Evolutionary conservation across 1,139 yeast genomes (phyloP).

Genomic region (Blastobotrys elegans): DNA sequence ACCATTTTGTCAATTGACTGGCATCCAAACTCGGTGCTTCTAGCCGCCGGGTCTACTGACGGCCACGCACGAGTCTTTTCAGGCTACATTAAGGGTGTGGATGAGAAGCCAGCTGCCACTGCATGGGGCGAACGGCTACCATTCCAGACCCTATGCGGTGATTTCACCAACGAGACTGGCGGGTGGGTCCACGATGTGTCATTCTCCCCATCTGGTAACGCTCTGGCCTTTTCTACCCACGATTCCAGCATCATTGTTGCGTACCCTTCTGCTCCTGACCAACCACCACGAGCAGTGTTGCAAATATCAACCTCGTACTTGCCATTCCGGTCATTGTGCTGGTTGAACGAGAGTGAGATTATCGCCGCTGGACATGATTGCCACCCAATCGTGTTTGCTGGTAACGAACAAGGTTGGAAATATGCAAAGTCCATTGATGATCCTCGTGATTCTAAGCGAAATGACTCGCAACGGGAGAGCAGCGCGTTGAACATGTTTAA

Average conservation of each 20-base stretch:
- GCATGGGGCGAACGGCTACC: constrained; percentile 96
- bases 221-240: constrained; percentile 73
- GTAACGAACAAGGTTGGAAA: constrained; percentile 63
- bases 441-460: constrained; percentile 43
- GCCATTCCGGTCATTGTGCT: constrained; percentile 75
- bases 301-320: constrained; percentile 64
- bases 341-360: constrained; percentile 59
- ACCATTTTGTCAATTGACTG: constrained; percentile 82
- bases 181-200: constrained; percentile 93
- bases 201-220: constrained; percentile 76
- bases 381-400: constrained; percentile 81
- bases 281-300: constrained; percentile 43
- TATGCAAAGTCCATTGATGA: constrained; percentile 63
- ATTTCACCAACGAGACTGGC: constrained; percentile 67
- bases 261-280: constrained; percentile 70
- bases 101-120: constrained; percentile 71
- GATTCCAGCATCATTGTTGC: constrained; percentile 74
- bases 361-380: constrained; percentile 92
- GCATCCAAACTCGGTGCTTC: constrained; percentile 90
- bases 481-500: constrained; percentile 93
- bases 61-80: constrained; percentile 93
- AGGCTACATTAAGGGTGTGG: constrained; percentile 88
- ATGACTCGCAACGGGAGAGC: constrained; percentile 58
- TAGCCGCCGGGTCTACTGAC: constrained; percentile 92
- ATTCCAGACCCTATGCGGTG: constrained; percentile 89